Evolutionary conservation across 768 basidiomycete species (phyloP).

Genomic region (Holtermanniella nyarrowii): DNA sequence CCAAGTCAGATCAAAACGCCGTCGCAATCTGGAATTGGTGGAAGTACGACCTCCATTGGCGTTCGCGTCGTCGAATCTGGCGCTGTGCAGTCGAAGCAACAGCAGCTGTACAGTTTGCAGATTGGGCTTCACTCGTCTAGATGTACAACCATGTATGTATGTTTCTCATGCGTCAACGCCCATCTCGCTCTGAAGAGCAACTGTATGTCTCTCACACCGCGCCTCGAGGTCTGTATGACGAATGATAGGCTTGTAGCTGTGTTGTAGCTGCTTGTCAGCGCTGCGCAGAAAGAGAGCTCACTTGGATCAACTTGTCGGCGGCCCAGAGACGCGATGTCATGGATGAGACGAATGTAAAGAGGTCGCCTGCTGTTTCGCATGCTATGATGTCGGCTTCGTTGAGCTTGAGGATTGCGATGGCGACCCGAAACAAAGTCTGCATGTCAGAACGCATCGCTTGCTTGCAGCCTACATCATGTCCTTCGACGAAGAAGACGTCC

Average conservation of each 20-base stretch:
- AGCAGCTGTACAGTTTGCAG: neutral
- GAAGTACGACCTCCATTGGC: neutral
- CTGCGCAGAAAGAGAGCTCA: constrained; percentile 36
- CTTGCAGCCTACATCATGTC: constrained; percentile 51
- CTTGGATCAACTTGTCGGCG: constrained; percentile 79
- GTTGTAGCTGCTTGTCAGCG: constrained; percentile 6
- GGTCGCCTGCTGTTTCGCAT: constrained; percentile 73
- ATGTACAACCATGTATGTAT: neutral
- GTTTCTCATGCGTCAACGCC: constrained; percentile 4
- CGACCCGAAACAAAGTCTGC: constrained; percentile 51
- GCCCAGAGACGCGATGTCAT: constrained; percentile 90
- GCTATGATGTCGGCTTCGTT: constrained; percentile 74
- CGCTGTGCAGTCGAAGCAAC: neutral
- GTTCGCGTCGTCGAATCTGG: neutral
- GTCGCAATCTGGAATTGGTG: neutral
- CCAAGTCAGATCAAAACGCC: neutral
- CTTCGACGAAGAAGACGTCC: constrained; percentile 91
- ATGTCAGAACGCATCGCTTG: neutral
- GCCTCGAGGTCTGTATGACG: constrained; percentile 9
- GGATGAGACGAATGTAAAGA: constrained; percentile 81
- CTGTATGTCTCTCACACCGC: constrained; percentile 5
- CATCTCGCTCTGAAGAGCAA: constrained; percentile 7
- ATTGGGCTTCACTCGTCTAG: neutral
- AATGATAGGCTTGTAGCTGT: constrained; percentile 11
- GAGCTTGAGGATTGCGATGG: constrained; percentile 70